Conservation (phyloP, 257 asterid genomes). For the Nyctanthes arbortristis region DNA sequence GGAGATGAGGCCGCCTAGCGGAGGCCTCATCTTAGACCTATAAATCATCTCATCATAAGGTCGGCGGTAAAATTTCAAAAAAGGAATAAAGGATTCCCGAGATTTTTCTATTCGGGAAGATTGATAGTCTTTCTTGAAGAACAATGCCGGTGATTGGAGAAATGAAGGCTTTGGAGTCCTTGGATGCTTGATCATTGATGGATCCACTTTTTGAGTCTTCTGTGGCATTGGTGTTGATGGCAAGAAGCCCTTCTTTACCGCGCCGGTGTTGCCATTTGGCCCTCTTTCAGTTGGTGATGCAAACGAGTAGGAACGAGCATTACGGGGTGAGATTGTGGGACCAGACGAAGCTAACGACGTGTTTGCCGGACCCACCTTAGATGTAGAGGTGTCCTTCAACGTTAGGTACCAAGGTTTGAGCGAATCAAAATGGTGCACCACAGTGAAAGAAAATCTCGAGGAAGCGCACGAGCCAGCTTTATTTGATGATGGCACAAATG, state of each 20-base stretch:
- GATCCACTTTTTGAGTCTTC: constrained; percentile 60
- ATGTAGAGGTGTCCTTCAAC: constrained; percentile 53
- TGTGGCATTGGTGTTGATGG: constrained; percentile 97
- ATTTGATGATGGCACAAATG: constrained; percentile 44
- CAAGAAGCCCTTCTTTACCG: constrained; percentile 53
- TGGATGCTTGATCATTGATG: constrained; percentile 52
- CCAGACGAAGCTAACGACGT: constrained; percentile 33
- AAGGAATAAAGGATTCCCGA: constrained; percentile 59
- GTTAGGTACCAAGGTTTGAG: constrained; percentile 91
- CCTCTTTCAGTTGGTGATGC: constrained; percentile 75
- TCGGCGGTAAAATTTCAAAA: constrained; percentile 66
- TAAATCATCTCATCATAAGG: constrained; percentile 95
- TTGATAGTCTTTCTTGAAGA: constrained; percentile 60
- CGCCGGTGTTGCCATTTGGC: constrained; percentile 40
- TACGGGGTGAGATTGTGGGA: constrained; percentile 76
- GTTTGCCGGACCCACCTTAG: constrained; percentile 63
- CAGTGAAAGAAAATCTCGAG: constrained; percentile 83
- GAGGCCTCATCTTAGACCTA: constrained; percentile 88
- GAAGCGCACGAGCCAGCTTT: constrained; percentile 81
- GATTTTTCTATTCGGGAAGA: constrained; percentile 42
- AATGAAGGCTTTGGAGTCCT: constrained; percentile 81
- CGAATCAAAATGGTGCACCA: constrained; percentile 78
- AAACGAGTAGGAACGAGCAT: constrained; percentile 81
- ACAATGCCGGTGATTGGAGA: constrained; percentile 79
- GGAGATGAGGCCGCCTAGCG: constrained; percentile 81